These are phyloP conservation scores for Termitomyces bulborhizus DNA, from an alignment of 768 basidiomycete genomes.

Conservation along the genomic window DNA sequence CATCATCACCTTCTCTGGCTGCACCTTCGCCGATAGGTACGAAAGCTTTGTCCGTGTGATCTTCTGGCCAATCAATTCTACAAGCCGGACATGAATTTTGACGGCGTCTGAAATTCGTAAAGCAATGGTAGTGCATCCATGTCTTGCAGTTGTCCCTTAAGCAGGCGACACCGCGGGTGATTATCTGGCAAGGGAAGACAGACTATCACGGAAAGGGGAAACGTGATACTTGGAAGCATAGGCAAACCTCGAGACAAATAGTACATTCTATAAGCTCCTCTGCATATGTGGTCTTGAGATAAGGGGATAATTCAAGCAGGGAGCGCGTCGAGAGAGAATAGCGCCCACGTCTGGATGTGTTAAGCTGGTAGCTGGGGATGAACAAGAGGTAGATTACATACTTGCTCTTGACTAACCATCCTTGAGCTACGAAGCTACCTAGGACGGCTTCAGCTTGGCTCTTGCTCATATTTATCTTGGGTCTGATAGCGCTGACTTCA, in stretches of 20 bases:
- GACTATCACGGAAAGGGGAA: background rate
- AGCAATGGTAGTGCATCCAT: conserved; percentile 63
- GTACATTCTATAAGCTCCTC: conserved; percentile 70
- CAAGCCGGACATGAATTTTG: conserved; percentile 52
- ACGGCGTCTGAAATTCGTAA: conserved; percentile 40
- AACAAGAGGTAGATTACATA: conserved; percentile 26
- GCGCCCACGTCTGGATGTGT: conserved; percentile 45
- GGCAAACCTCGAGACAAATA: conserved; percentile 60
- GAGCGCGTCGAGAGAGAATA: conserved; percentile 75
- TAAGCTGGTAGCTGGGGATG: background rate
- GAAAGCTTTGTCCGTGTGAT: conserved; percentile 39
- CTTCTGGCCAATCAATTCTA: conserved; percentile 50
- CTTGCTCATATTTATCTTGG: conserved; percentile 61
- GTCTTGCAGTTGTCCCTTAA: conserved; percentile 53
- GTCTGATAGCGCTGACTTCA: conserved; percentile 54
- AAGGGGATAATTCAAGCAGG: conserved; percentile 64
- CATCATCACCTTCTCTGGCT: conserved; percentile 53
- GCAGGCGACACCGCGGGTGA: conserved; percentile 68
- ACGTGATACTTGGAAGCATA: background rate
- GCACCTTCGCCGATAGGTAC: conserved; percentile 65
- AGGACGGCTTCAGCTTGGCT: conserved; percentile 69
- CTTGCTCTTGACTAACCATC: conserved; percentile 75
- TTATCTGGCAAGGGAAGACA: conserved; percentile 32
- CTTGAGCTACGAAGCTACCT: conserved; percentile 76
- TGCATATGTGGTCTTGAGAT: conserved; percentile 67